Evolutionary conservation across 495 filamentous ascomycete species (phyloP), one percentile per base, ranked within the genome.

Genomic region (Tirmania nivea): DNA sequence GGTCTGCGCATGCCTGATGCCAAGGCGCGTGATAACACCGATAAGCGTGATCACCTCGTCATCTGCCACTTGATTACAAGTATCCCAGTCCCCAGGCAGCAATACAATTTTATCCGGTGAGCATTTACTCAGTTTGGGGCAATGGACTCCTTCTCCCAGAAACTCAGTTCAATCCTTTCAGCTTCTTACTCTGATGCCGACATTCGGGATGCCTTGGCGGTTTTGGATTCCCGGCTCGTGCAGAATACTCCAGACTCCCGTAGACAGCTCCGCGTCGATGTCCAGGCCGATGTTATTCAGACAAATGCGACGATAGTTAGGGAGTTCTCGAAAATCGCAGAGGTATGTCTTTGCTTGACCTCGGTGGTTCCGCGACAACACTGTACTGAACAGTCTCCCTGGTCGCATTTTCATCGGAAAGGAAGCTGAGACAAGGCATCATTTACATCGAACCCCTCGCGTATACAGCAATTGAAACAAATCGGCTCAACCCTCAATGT

Each of bases 161-260:
- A 89, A 64, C 71, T 95, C 55, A 83, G 84, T 14, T 81, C 74
- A 50, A 82, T 95, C 16, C 78, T 96, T 35, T 94, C 90, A 12
- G 78, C 84, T 3, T 94, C 89, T 0, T 96, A 94, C 67, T 81
- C 84, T 35, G 90, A 96, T 66, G 75, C 83, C 2, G 89, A 95
- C 56, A 93, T 95, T 55, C 78, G 86, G 52, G 83, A 93, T 70
- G 81, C 86, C 35, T 72, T 99, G 35, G 70, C 73, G 51, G 77
- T 84, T 0, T 70, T 96, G 12, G 88, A 94, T 65, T 69, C 77
- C 34, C 71, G 80, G 20, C 76, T 75, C 1, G 65, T 86, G 12
- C 70, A 76, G 42, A 95, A 95, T 62, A 86, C 76, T 8, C 70
- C 81, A 8, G 84, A 92, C 56, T 81, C 81, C 17, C 74, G 90